A percentile compares a stretch with the other conserved stretches of the same genome.
Evolutionary conservation across 345 rosid species (phyloP).

Genomic region (Euphorbia lathyris): DNA sequence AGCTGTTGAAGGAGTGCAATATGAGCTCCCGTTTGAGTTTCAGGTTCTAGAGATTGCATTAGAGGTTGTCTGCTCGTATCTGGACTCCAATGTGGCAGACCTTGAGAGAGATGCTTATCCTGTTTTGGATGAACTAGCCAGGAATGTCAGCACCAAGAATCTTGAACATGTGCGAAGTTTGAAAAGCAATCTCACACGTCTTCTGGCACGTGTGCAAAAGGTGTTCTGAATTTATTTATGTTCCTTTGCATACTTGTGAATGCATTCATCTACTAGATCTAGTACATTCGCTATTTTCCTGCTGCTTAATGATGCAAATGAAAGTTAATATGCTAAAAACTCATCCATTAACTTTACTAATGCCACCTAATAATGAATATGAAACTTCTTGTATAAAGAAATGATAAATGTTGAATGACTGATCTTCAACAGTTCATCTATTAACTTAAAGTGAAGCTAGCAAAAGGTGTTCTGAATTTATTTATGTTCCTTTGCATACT

Average conservation of each 20-base stretch:
- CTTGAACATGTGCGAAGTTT: slow-evolving; percentile 87
- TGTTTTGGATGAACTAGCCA: slow-evolving; percentile 80
- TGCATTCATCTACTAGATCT: neutral
- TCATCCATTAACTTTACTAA: too few relatives aligned
- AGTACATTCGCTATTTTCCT: neutral
- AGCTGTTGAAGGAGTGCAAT: slow-evolving; percentile 67
- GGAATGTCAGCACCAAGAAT: slow-evolving; percentile 85
- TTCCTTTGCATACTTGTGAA: neutral
- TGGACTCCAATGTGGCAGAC: slow-evolving; percentile 62
- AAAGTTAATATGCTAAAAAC: neutral
- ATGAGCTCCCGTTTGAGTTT: slow-evolving; percentile 92
- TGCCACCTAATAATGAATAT: too few relatives aligned
- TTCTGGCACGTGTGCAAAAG: slow-evolving; percentile 93
- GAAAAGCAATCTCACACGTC: slow-evolving; percentile 84
- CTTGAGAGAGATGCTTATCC: slow-evolving; percentile 89
- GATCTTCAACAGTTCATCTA: too few relatives aligned
- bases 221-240: slow-evolving; percentile 27
- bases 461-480: slow-evolving; percentile 57
- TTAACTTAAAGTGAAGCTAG: too few relatives aligned
- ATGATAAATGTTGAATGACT: too few relatives aligned
- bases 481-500: neutral
- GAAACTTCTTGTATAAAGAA: too few relatives aligned
- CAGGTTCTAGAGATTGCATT: slow-evolving; percentile 94
- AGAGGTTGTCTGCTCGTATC: slow-evolving; percentile 66
- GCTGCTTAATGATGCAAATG: neutral